Base-by-base conservation (phyloP, 805 yeast genomes). In the Ogataea ramenticola region DNA sequence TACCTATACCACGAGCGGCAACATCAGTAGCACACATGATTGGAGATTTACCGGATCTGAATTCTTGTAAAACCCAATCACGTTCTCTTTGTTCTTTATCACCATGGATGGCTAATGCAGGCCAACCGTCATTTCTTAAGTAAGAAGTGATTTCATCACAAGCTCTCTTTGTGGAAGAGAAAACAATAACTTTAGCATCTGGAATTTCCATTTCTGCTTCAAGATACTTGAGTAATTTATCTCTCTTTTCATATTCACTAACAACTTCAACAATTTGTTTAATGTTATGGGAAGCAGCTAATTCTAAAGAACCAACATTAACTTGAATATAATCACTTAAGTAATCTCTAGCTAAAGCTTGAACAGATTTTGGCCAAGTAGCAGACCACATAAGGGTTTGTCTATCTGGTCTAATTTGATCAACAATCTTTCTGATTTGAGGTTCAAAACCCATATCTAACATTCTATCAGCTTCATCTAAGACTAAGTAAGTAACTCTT, bases 371-470 rank as follows among this genome's bases (percentile, higher is more conserved):
- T 59, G 99, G 99, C 99, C 99, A 93, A 45, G 99, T 93, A 56
- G 99, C 99, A 50, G 98, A 91, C 98, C 98, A 93, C 97, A 93
- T 88, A 58, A 91, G 77, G 49, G 99, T 93, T 74, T 93, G 99
- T 77, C 98, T 89, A 68, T 93, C 99, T 49, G 99, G 99, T 75
- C 99, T 86, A 65, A 93, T 93, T 77, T 91, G 98, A 51, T 66
- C 71, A 55, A 93, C 91, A 68, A 93, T 93, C 72, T 91, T 91
- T 77, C 99, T 83, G 68, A 93, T 93, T 78, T 91, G 98, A 55
- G 98, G 98, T 76, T 93, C 99, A 68, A 93, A 93, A 67, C 99
- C 99, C 99, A 93, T 93, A 75, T 93, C 99, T 72, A 93, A 80
- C 99, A 93, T 93, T 77, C 99, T 86, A 71, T 93, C 99, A 61